A percentile compares a stretch with the other conserved stretches of the same genome.
phyloP scores from a whole-genome alignment of 345 rosid genomes.

The Trapa incisa region DNA sequence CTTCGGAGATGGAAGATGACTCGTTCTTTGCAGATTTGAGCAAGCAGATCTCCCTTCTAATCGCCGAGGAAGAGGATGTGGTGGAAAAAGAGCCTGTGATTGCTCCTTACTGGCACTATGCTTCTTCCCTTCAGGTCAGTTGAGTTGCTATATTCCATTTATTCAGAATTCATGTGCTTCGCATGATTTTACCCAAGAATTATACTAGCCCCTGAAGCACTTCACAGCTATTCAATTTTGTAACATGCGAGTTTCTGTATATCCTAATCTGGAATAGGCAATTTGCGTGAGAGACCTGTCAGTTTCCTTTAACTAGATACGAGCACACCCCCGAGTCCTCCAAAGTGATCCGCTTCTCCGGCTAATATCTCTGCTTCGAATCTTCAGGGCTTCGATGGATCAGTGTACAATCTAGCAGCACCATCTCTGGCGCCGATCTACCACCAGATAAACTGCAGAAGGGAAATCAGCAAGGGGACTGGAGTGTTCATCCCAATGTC shows the following conservation, averaged over 20 bases:
- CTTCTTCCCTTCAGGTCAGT: constrained; percentile 57
- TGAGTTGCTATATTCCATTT: too few relatives aligned
- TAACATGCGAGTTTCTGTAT: too few relatives aligned
- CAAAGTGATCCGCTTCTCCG: too few relatives aligned
- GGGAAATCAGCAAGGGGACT: constrained; percentile 9
- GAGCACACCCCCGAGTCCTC: too few relatives aligned
- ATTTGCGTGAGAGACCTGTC: not conserved
- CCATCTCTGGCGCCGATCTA: constrained; percentile 27
- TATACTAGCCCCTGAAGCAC: too few relatives aligned
- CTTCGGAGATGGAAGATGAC: constrained; percentile 84
- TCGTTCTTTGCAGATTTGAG: constrained; percentile 78
- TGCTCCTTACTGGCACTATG: constrained; percentile 22
- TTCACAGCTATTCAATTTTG: too few relatives aligned
- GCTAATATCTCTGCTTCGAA: not conserved
- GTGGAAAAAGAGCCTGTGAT: constrained; percentile 38
- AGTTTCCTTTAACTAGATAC: not conserved
- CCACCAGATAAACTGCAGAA: constrained; percentile 15
- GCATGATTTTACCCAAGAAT: too few relatives aligned
- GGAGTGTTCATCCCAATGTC: constrained; percentile 14
- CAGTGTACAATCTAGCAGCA: constrained; percentile 9
- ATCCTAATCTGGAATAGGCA: not conserved
- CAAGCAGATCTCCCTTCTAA: constrained; percentile 83
- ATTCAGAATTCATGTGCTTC: not conserved
- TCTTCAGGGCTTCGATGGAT: constrained; percentile 6
- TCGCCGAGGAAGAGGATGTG: constrained; percentile 86